Evolutionary conservation across 306 rosid species (phyloP).

Genomic region (Phaseolus lunatus): DNA sequence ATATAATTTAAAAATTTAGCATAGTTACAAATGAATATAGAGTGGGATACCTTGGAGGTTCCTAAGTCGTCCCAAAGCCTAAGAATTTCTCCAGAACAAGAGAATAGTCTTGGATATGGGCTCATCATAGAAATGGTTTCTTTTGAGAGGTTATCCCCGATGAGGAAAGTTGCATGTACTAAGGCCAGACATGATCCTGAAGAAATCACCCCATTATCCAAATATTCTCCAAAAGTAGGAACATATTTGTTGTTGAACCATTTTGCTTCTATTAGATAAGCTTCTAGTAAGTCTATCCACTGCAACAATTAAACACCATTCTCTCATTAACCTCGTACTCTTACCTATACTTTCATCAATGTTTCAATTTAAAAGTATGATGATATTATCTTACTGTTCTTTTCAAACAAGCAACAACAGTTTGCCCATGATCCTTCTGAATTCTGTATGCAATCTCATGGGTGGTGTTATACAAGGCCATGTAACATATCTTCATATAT

Average conservation of each 20-base stretch:
- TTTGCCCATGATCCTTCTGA: slow-evolving; percentile 47
- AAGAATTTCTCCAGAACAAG: slow-evolving; percentile 55
- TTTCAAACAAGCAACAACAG: slow-evolving; percentile 44
- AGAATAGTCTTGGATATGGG: slow-evolving; percentile 53
- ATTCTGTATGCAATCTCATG: slow-evolving; percentile 53
- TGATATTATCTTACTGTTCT: slow-evolving; percentile 46
- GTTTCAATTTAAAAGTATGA: not conserved
- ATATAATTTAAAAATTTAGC: not conserved
- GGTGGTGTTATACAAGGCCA: slow-evolving; percentile 57
- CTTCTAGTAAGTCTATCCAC: slow-evolving; percentile 62
- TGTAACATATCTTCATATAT: slow-evolving; percentile 58
- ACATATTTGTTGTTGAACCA: slow-evolving; percentile 48
- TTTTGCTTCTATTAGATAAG: slow-evolving; percentile 57
- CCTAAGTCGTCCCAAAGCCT: slow-evolving; percentile 62
- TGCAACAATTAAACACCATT: slow-evolving; percentile 32
- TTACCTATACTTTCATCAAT: not conserved
- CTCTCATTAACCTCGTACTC: not conserved
- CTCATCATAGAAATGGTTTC: slow-evolving; percentile 50
- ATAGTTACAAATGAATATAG: not conserved
- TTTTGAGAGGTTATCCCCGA: slow-evolving; percentile 44
- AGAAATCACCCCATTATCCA: slow-evolving; percentile 54
- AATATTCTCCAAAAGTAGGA: slow-evolving; percentile 45
- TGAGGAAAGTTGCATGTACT: slow-evolving; percentile 53
- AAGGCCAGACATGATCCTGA: slow-evolving; percentile 56
- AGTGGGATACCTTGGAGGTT: slow-evolving; percentile 50